These are phyloP conservation scores for Fusarium veterinarium DNA, from an alignment of 2,329 filamentous ascomycete species.

Conservation along the genomic window DNA sequence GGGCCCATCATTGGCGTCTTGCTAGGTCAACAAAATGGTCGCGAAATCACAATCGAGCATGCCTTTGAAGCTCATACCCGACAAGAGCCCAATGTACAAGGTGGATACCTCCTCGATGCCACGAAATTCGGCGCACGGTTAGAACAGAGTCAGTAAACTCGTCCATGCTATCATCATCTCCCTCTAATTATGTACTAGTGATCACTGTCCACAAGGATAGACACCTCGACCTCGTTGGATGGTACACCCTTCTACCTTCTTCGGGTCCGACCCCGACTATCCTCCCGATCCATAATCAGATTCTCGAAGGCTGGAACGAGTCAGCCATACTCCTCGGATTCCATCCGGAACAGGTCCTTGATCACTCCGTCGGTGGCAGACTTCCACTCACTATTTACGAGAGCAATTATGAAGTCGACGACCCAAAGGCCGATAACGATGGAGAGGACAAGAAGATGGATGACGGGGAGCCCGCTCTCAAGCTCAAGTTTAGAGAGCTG, in stretches of 20 bases:
- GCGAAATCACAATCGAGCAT: constrained; percentile 91
- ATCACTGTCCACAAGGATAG: constrained; percentile 88
- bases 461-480: constrained; percentile 67
- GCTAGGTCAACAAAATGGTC: constrained; percentile 91
- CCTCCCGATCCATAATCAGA: constrained; percentile 81
- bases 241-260: constrained; percentile 83
- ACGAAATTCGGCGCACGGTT: constrained; percentile 82
- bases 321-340: constrained; percentile 90
- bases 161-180: background rate
- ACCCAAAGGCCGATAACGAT: constrained; percentile 58
- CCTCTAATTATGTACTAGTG: constrained; percentile 64
- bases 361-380: constrained; percentile 75
- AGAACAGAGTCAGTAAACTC: constrained; percentile 78
- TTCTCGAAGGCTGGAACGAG: constrained; percentile 82
- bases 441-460: constrained; percentile 79
- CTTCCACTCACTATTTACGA: constrained; percentile 94
- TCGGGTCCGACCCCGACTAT: constrained; percentile 76
- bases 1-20: constrained; percentile 87
- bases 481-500: constrained; percentile 83
- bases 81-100: constrained; percentile 58
- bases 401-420: constrained; percentile 80
- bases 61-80: constrained; percentile 83
- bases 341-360: constrained; percentile 72
- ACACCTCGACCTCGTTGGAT: constrained; percentile 87
- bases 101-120: constrained; percentile 71